These are phyloP conservation scores for Plantago major DNA, from an alignment of 257 asterid species.

Conservation along the genomic window DNA sequence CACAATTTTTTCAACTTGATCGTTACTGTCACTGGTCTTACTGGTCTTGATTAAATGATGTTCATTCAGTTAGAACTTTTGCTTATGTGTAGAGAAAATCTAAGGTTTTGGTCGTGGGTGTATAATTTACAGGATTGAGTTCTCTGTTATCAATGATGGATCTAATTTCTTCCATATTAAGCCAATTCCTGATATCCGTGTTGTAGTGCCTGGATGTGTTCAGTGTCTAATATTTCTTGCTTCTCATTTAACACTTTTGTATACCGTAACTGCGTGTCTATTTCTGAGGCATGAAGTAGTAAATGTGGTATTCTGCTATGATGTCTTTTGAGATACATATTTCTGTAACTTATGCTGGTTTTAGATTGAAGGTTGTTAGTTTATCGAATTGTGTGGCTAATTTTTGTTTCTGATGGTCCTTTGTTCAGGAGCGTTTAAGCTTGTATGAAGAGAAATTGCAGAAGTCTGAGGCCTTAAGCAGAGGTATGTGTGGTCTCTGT, in stretches of 20 bases:
- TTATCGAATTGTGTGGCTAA: conserved; percentile 9
- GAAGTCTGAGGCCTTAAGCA: conserved; percentile 53
- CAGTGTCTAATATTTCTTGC: not conserved
- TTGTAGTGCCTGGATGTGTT: not conserved
- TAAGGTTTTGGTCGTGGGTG: not conserved
- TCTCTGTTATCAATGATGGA: not conserved
- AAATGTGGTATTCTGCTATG: conserved; percentile 3
- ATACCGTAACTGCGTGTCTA: not conserved
- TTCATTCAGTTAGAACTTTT: conserved; percentile 12
- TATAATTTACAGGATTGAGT: not conserved
- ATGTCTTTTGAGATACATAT: not conserved
- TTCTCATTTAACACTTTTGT: not conserved
- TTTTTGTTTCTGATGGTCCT: conserved; percentile 11
- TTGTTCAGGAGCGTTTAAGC: conserved; percentile 69
- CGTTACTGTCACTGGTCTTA: not conserved
- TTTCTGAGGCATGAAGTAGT: not conserved
- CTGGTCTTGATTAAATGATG: conserved; percentile 5
- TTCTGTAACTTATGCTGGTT: not conserved
- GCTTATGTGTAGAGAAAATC: conserved; percentile 1
- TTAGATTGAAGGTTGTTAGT: conserved; percentile 6
- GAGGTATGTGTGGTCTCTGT: conserved; percentile 45
- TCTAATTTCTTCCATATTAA: not conserved
- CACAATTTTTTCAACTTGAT: too few relatives aligned
- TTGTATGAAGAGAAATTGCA: conserved; percentile 80
- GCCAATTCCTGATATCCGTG: not conserved